Evolutionary conservation across 2,329 filamentous ascomycete genomes (phyloP), one percentile per base, ranked within the genome.

Genomic region (Hypoxylon sp.): DNA sequence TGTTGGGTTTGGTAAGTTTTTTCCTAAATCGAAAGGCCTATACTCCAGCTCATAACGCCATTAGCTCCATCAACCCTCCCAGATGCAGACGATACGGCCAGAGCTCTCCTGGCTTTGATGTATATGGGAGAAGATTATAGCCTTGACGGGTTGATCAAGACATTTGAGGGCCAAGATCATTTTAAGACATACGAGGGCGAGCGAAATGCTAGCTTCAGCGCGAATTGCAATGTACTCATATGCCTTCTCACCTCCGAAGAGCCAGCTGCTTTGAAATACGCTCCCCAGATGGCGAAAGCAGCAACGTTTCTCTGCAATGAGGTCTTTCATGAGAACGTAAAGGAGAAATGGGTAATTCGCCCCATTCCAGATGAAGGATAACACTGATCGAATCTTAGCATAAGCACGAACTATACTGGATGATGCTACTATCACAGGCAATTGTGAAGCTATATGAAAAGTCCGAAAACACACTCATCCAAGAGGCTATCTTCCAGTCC

Each of bases 221-320:
- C 67, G 3, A 71, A 71, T 46, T 67, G 63, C 45, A 69, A 71
- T 40, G 64, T 67, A 8, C 41, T 71, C 6, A 6, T 32, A 6
- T n/a, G 12, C 3, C 30, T 32, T 3, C 30, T 32, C n/a, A n/a
- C n/a, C n/a, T n/a, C n/a, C n/a, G n/a, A n/a, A n/a, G n/a, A n/a
- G n/a, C n/a, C n/a, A n/a, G n/a, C n/a, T n/a, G n/a, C n/a, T n/a
- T n/a, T n/a, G n/a, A n/a, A n/a, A n/a, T 53, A 61, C 29, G 7
- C 32, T 2, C 5, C 59, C 4, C 65, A 65, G 53, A 64, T 69
- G 36, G 59, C 54, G 36, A 71, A 68, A 43, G 53, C 45, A 2
- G 36, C 44, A 29, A 29, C 16, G 1, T 68, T 66, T 29, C 20
- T 68, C 2, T 57, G 54, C 12, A 44, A 51, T 17, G 6, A 41